Base-by-base conservation (phyloP, 2,329 filamentous ascomycete species). In the Xylaria sp. region DNA sequence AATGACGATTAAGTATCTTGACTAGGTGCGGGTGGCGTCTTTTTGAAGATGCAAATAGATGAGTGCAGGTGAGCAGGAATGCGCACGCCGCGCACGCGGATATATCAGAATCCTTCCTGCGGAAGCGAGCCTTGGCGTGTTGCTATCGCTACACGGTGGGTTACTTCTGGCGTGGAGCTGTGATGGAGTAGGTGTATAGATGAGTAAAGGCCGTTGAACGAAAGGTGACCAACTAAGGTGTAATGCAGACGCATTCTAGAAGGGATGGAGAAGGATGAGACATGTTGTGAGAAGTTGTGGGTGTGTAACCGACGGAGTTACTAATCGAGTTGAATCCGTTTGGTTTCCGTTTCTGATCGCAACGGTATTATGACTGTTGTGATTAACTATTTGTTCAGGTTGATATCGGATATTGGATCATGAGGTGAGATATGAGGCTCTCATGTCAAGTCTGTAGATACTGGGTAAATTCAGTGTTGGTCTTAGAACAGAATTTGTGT, bases 91-190 rank as follows among this genome's bases (percentile, higher is more conserved):
- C 63, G 59, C 59, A 57, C 18, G 15, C 31, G 52, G 50, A 64
- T 34, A 55, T 67, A 58, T 51, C 54, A 57, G 65, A 65, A 65
- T 68, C 68, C 68, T 70, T 52, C 58, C 41, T 63, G 59, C 60
- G 25, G 57, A 50, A 15, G 51, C 28, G 57, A 63, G 52, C 46
- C 65, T 70, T 70, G 65, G 68, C 68, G 44, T 50, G 48, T 51
- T 28, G 31, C 37, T 50, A 37, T 23, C 39, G 8, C 57, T 62
- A 20, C 39, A 13, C n/a, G 12, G 52, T 62, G 52, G 57, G 46
- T 62, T 66, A 56, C 54, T 59, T 63, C 18, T 52, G 7, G 48
- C 57, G 57, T 46, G 58, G 51, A 65, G 44, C 64, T 61, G 25
- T 39, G 56, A 67, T 25, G 55, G 44, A 28, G 60, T 34, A 37